Evolutionary conservation across 176 grass and related monocot genomes (phyloP).

Genomic region (Luzula sylvatica): DNA sequence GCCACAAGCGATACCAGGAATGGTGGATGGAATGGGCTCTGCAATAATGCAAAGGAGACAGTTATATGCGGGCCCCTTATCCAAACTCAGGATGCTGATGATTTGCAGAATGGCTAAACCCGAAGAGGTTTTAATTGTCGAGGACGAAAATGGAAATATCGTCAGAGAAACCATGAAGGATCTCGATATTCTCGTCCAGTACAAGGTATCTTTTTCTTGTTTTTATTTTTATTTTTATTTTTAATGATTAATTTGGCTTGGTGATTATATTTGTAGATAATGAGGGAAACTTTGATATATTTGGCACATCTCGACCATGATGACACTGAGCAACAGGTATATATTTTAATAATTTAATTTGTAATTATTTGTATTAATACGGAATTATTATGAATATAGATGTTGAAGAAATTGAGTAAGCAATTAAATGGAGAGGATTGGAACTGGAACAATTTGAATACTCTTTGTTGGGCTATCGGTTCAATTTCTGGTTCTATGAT

Average conservation of each 20-base stretch:
- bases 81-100: conserved; percentile 93
- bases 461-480: conserved; percentile 96
- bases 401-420: conserved; percentile 90
- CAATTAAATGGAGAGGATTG: conserved; percentile 99
- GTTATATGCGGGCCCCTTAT: conserved; percentile 70
- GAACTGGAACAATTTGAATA: conserved; percentile 99
- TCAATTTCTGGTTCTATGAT: conserved; percentile 99
- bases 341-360: neutral
- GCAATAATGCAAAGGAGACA: conserved; percentile 78
- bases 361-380: neutral
- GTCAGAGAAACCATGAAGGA: conserved; percentile 99
- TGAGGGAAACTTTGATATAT: conserved; percentile 99
- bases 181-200: conserved; percentile 96
- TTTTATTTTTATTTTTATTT: conserved; percentile 16
- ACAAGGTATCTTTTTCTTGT: conserved; percentile 48
- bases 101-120: conserved; percentile 99
- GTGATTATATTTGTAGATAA: conserved; percentile 42
- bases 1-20: conserved; percentile 50
- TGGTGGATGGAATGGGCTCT: conserved; percentile 66
- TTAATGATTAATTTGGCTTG: neutral
- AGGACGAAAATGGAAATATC: conserved; percentile 99
- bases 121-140: conserved; percentile 96
- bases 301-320: conserved; percentile 96
- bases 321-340: conserved; percentile 99
- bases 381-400: conserved; percentile 30